A percentile compares a stretch with the other conserved stretches of the same genome.
These are phyloP conservation scores for Scedosporium dehoogii DNA, from an alignment of 2,329 filamentous ascomycete genomes.

Conservation along the genomic window DNA sequence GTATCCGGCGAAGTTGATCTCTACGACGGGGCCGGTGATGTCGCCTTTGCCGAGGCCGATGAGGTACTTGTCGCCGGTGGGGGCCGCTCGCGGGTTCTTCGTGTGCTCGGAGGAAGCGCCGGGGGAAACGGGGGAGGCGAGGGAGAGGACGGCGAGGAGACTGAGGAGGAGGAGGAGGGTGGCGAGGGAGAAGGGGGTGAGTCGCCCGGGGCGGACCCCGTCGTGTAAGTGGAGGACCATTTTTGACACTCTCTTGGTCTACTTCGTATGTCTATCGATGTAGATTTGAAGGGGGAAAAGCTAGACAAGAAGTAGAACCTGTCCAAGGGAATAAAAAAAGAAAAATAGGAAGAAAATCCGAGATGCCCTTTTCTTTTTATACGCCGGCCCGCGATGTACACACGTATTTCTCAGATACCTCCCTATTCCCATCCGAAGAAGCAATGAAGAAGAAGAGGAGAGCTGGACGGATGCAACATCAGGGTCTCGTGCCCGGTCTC, in stretches of 20 bases:
- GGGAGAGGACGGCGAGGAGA: constrained; percentile 3
- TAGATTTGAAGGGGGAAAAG: neutral
- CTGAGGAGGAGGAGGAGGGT: constrained; percentile 9
- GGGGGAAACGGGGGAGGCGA: neutral
- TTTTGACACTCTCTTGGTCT: neutral
- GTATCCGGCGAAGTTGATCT: constrained; percentile 86
- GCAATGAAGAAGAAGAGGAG: too few relatives aligned
- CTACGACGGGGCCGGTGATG: constrained; percentile 64
- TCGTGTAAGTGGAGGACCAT: neutral
- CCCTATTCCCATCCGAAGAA: neutral
- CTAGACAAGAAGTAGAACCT: neutral
- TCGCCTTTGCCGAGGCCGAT: constrained; percentile 44
- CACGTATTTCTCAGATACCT: too few relatives aligned
- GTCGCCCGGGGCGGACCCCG: neutral
- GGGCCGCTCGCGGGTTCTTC: neutral
- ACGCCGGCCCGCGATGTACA: too few relatives aligned
- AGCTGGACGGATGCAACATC: neutral
- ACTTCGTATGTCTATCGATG: neutral
- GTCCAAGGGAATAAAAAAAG: neutral
- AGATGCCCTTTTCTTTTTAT: too few relatives aligned
- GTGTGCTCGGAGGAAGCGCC: neutral
- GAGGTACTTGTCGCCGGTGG: constrained; percentile 25
- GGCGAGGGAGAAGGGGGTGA: constrained; percentile 7
- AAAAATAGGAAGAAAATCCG: neutral
- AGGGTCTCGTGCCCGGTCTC: neutral